Conservation (phyloP, 2,329 filamentous ascomycete species). For the Colletotrichum sansevieriae region DNA sequence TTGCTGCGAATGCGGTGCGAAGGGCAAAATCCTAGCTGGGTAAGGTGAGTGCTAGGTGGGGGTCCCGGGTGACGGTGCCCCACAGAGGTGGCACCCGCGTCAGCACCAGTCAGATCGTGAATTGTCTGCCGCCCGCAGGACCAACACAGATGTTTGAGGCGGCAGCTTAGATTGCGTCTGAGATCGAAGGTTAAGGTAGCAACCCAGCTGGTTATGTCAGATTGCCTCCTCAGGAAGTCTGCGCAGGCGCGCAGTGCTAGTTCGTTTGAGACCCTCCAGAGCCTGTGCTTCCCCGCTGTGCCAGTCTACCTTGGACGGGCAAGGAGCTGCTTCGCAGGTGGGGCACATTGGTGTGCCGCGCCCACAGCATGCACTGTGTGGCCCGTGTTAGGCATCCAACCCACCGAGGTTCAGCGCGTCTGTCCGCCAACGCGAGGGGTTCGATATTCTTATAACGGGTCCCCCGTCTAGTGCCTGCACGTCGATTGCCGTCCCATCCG, state of each 20-base stretch:
- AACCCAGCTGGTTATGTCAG: too few species aligned
- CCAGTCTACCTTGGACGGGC: too few species aligned
- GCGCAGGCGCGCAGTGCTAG: not conserved
- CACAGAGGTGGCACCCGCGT: too few species aligned
- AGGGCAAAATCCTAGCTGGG: not conserved
- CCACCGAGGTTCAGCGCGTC: not conserved
- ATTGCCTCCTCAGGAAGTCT: not conserved
- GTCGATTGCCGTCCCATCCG: too few species aligned
- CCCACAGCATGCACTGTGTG: slow-evolving; percentile 6
- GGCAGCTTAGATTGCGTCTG: too few species aligned
- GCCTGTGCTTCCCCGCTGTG: not conserved
- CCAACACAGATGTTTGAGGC: too few species aligned
- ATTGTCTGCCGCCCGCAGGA: too few species aligned
- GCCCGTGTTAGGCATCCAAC: not conserved
- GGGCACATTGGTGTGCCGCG: not conserved
- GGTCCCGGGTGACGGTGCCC: too few species aligned
- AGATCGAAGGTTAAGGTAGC: too few species aligned
- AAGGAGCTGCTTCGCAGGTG: not conserved
- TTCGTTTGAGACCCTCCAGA: not conserved
- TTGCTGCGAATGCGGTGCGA: not conserved
- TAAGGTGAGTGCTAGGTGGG: not conserved
- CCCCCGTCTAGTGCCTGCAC: not conserved
- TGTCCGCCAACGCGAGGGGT: not conserved
- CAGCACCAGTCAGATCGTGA: too few species aligned
- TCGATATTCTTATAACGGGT: not conserved